phyloP scores from a whole-genome alignment of 1,139 yeast genomes.

The Blastobotrys buckinghamii region DNA sequence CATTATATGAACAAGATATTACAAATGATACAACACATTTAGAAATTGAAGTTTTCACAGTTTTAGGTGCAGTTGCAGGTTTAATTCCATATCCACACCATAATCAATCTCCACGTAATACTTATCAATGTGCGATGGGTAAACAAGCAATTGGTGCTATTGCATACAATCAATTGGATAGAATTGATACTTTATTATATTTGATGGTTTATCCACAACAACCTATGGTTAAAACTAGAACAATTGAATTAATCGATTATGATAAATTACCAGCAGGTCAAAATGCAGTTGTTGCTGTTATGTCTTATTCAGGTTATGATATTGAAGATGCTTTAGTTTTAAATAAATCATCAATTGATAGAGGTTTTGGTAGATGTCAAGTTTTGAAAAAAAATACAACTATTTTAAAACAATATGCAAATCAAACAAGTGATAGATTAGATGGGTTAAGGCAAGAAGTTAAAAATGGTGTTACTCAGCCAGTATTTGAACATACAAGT shows the following conservation, averaged over 20 bases:
- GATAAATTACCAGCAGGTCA: constrained; percentile 99
- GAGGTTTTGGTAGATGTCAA: constrained; percentile 98
- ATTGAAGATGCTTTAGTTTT: constrained; percentile 97
- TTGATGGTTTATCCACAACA: constrained; percentile 98
- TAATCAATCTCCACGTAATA: constrained; percentile 98
- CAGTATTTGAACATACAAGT: constrained; percentile 80
- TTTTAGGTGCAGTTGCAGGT: constrained; percentile 97
- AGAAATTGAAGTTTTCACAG: constrained; percentile 95
- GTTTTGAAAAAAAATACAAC: constrained; percentile 92
- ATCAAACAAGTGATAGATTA: constrained; percentile 86
- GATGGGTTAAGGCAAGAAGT: constrained; percentile 81
- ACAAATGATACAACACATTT: constrained; percentile 66
- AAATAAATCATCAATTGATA: constrained; percentile 86
- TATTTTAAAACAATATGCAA: constrained; percentile 82
- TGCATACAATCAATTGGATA: constrained; percentile 90
- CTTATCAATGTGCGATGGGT: constrained; percentile 99
- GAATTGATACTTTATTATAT: constrained; percentile 90
- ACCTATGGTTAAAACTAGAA: constrained; percentile 97
- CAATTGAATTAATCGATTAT: constrained; percentile 90
- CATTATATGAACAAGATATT: constrained; percentile 72
- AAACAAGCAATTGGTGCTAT: constrained; percentile 99
- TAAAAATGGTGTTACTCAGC: constrained; percentile 38
- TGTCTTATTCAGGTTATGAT: constrained; percentile 99
- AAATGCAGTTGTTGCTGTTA: constrained; percentile 97
- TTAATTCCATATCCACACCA: constrained; percentile 99